Conservation (phyloP, 2,329 filamentous ascomycete species). For the Setomelanomma holmii region DNA sequence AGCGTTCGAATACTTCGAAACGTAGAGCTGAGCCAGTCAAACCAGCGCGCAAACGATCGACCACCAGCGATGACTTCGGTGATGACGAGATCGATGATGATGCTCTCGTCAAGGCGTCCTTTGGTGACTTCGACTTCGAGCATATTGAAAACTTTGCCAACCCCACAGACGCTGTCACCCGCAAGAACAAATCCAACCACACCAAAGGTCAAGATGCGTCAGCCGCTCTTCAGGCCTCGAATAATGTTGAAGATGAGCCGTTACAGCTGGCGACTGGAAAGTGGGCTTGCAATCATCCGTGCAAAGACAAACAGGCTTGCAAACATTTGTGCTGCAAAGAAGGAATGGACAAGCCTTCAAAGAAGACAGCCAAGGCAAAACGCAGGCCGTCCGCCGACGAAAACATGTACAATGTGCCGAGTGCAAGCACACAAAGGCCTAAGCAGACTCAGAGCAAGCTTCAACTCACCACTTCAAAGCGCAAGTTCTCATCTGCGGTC, state of each 20-base stretch:
- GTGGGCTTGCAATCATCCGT: constrained; percentile 76
- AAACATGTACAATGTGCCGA: constrained; percentile 4
- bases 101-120: constrained; percentile 57
- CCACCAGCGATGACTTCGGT: constrained; percentile 58
- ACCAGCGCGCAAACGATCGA: constrained; percentile 11
- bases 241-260: constrained; percentile 46
- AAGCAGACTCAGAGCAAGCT: constrained; percentile 39
- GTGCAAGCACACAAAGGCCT: constrained; percentile 5
- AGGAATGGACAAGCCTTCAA: constrained; percentile 70
- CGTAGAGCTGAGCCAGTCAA: constrained; percentile 29
- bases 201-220: constrained; percentile 21
- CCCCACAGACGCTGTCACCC: constrained; percentile 20
- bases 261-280: constrained; percentile 70
- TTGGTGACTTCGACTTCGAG: constrained; percentile 51
- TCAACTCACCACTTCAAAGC: constrained; percentile 33
- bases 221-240: constrained; percentile 4
- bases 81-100: constrained; percentile 61
- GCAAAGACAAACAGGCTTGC: constrained; percentile 68
- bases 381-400: constrained; percentile 14
- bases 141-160: constrained; percentile 61
- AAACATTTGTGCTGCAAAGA: constrained; percentile 77
- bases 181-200: constrained; percentile 32
- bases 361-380: constrained; percentile 48
- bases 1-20: constrained; percentile 39
- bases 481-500: constrained; percentile 27